Evolutionary conservation across 768 basidiomycete species (phyloP).

Genomic region (Dentipellis sp.): DNA sequence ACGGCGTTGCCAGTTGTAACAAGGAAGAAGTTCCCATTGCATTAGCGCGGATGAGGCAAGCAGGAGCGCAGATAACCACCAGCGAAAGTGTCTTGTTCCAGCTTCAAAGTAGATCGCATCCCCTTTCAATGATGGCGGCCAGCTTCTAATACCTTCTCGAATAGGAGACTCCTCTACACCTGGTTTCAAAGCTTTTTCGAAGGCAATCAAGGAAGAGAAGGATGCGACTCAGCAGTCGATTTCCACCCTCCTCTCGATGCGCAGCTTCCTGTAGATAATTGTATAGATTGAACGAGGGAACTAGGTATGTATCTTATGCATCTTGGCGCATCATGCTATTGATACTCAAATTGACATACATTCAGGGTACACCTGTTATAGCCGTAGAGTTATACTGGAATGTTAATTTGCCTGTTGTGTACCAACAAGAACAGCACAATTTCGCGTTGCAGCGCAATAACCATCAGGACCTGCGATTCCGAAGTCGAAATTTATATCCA

Average conservation of each 20-base stretch:
- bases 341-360: too few relatives aligned
- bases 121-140: conserved; percentile 9
- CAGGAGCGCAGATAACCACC: conserved; percentile 71
- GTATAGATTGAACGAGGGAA: not conserved
- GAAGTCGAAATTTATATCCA: too few relatives aligned
- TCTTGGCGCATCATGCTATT: not conserved
- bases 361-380: too few relatives aligned
- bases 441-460: too few relatives aligned
- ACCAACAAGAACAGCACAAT: too few relatives aligned
- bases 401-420: too few relatives aligned
- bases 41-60: conserved; percentile 54
- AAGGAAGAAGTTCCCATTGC: conserved; percentile 73
- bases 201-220: conserved; percentile 72
- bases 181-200: conserved; percentile 64
- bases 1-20: conserved; percentile 80
- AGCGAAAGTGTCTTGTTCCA: conserved; percentile 79
- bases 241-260: conserved; percentile 21
- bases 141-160: conserved; percentile 7
- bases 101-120: conserved; percentile 44
- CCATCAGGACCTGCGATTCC: too few relatives aligned
- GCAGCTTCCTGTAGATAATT: not conserved
- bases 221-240: conserved; percentile 39
- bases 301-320: not conserved
- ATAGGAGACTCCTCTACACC: conserved; percentile 51
- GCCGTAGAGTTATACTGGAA: too few relatives aligned